A percentile compares a stretch with the other conserved stretches of the same genome.
Evolutionary conservation across 768 basidiomycete genomes (phyloP).

Genomic region (Exsudoporus frostii): DNA sequence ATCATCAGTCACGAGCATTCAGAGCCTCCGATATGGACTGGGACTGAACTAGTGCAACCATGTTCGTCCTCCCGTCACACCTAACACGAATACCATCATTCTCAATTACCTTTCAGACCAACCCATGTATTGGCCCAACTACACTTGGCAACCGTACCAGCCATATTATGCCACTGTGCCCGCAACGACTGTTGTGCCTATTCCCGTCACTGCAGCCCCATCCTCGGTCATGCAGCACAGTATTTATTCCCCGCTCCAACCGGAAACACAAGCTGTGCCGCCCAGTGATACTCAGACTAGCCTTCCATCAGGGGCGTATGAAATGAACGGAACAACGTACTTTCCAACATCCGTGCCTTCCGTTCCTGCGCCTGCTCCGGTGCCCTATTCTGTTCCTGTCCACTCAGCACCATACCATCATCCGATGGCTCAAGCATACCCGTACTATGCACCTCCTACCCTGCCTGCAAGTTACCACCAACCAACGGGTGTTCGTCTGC

Average conservation of each 20-base stretch:
- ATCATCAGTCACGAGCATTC: not conserved
- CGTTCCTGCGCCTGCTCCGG: not conserved
- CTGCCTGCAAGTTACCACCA: slow-evolving; percentile 7
- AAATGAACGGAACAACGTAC: slow-evolving; percentile 31
- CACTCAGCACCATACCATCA: slow-evolving; percentile 7
- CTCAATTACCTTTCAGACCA: slow-evolving; percentile 8
- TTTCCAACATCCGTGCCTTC: slow-evolving; percentile 13
- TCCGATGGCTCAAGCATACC: slow-evolving; percentile 1
- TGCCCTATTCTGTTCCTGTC: slow-evolving; percentile 3
- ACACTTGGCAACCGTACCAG: slow-evolving; percentile 17
- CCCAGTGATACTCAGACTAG: not conserved
- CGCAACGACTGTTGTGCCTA: slow-evolving; percentile 5
- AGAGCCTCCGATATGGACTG: slow-evolving; percentile 30
- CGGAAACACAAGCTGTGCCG: not conserved
- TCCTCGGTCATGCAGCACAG: slow-evolving; percentile 1
- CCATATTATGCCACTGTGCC: slow-evolving; percentile 31
- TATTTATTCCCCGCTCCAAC: not conserved
- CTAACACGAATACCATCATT: not conserved
- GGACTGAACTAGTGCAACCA: slow-evolving; percentile 28
- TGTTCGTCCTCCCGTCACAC: slow-evolving; percentile 28
- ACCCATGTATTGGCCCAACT: slow-evolving; percentile 15
- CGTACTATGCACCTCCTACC: slow-evolving; percentile 10
- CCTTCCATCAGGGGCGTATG: slow-evolving; percentile 17
- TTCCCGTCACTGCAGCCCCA: not conserved
- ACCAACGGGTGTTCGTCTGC: not conserved